Evolutionary conservation across 1,139 yeast genomes (phyloP).

Genomic region (Hemisphaericaspora xylofermentans): DNA sequence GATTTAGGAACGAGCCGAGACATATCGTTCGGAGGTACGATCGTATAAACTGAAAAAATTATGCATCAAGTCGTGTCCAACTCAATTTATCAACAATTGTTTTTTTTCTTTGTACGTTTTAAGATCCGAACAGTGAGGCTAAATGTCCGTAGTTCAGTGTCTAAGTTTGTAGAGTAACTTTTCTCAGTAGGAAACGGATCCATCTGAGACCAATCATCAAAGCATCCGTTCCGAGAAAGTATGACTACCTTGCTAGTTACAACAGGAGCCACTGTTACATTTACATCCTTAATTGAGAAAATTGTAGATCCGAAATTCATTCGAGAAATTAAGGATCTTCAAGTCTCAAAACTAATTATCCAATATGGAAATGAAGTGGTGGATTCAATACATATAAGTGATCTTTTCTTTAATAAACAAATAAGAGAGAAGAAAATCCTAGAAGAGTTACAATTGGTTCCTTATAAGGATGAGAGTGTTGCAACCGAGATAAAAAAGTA

Average conservation of each 20-base stretch:
- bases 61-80: too few relatives aligned
- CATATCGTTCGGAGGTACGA: not conserved
- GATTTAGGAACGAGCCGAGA: not conserved
- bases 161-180: too few relatives aligned
- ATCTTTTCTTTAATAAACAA: constrained; percentile 20
- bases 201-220: not conserved
- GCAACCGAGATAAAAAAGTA: constrained; percentile 4
- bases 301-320: constrained; percentile 40
- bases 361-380: constrained; percentile 68
- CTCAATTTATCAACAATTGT: too few relatives aligned
- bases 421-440: constrained; percentile 14
- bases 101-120: too few relatives aligned
- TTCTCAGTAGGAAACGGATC: too few relatives aligned
- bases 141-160: too few relatives aligned
- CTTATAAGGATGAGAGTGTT: not conserved
- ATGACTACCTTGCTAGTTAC: constrained; percentile 27
- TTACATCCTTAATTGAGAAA: constrained; percentile 50
- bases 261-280: constrained; percentile 87
- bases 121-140: too few relatives aligned
- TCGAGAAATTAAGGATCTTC: constrained; percentile 24
- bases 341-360: constrained; percentile 45
- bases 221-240: not conserved
- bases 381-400: constrained; percentile 26
- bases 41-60: not conserved
- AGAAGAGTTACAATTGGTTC: constrained; percentile 13